Evolutionary conservation across 108 stramenopile genomes (phyloP), one percentile per base, ranked within the genome.

Genomic region (Fistulifera pelliculosa): DNA sequence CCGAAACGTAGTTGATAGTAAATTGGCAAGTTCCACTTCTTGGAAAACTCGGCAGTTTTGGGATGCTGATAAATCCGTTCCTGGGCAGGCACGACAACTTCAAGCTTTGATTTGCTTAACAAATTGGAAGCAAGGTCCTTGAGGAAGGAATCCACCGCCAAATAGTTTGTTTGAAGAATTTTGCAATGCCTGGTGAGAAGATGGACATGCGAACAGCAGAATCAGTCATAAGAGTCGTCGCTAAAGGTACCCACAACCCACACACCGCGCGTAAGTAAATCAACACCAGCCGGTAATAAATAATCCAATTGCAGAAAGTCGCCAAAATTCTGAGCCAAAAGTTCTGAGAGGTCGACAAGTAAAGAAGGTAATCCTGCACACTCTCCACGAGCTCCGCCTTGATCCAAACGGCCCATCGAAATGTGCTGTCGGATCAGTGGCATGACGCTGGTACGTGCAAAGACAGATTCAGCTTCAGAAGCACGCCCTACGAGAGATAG

Each of bases 161-260:
- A 56, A 54, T 93, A 93, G 48, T 93, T 93, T 15, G 76, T 62
- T 66, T 93, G 90, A 25, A 93, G 57, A 19, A 93, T 78, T 48
- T 80, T 24, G 90, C 90, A 65, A 93, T 88, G n/a, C 90, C 90
- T 2, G 90, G 90, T 18, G 90, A 88, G 60, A 93, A 93, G 45
- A 93, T 84, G 0, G 90, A 86, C 77, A 83, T 86, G 42, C 86
- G 83, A 42, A 93, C 83, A 15, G 71, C 85, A 25, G 86, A 75
- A 65, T 93, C 90, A 23, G 90, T 75, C 87, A 88, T 86, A 25
- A 93, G 58, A 1, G 90, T 85, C 25, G 86, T 93, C 12, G 77
- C 86, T 26, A 93, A 73, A 2, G 90, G 90, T 27, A 85, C 80
- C 90, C 90, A n/a, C n/a, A n/a, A n/a, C n/a, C n/a, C n/a, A 93